A percentile compares a stretch with the other conserved stretches of the same genome.
phyloP scores from a whole-genome alignment of 345 rosid species.

The Tarenaya hassleriana region DNA sequence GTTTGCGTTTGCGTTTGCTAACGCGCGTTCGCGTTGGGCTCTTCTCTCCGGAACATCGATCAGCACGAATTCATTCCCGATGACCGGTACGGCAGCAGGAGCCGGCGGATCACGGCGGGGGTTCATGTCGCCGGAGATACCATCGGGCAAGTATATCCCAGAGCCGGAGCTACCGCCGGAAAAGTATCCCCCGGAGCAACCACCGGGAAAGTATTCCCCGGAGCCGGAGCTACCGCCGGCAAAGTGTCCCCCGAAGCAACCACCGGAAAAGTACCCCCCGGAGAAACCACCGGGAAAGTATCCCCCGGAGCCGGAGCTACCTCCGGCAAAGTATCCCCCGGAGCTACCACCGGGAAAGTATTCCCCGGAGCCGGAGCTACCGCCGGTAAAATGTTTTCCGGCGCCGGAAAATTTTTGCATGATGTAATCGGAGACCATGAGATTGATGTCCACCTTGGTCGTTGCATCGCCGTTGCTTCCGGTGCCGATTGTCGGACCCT shows the following conservation, averaged over 20 bases:
- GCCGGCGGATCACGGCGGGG: too few relatives aligned
- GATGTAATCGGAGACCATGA: constrained; percentile 14
- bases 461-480: constrained; percentile 8
- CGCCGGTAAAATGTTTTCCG: constrained; percentile 18
- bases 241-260: constrained; percentile 11
- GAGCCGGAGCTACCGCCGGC: constrained; percentile 7
- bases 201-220: too few relatives aligned
- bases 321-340: too few relatives aligned
- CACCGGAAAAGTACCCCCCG: constrained; percentile 23
- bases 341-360: constrained; percentile 10
- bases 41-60: constrained; percentile 25
- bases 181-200: too few relatives aligned
- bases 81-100: constrained; percentile 1
- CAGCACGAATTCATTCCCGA: constrained; percentile 12
- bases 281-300: constrained; percentile 9
- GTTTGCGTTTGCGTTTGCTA: background rate
- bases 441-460: constrained; percentile 14
- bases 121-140: background rate
- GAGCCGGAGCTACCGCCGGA: too few relatives aligned
- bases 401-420: constrained; percentile 17
- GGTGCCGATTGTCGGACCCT: constrained; percentile 1
- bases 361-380: constrained; percentile 4
- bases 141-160: constrained; percentile 15
- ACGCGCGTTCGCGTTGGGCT: constrained; percentile 4
- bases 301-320: constrained; percentile 19